Percentiles rank a stretch among this genome's conserved stretches.
phyloP scores from a whole-genome alignment of 169 alveolate species.

The Babesia microti region DNA sequence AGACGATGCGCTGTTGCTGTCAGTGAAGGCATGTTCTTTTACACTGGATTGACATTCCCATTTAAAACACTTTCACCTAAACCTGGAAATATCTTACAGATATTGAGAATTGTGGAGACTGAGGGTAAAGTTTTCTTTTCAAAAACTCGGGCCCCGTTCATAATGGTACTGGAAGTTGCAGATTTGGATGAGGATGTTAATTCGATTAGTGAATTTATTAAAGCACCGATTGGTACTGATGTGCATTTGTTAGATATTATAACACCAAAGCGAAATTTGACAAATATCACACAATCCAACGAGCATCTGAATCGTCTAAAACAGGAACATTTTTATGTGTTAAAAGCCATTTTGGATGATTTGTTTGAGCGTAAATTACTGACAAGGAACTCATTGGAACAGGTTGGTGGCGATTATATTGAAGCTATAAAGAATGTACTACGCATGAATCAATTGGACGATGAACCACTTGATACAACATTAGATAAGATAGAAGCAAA shows the following conservation, averaged over 20 bases:
- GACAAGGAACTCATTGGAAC: conserved; percentile 39
- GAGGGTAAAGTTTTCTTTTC: conserved; percentile 71
- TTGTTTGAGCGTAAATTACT: conserved; percentile 20
- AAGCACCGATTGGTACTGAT: too few relatives aligned
- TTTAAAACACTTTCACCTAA: conserved; percentile 27
- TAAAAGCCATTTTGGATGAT: conserved; percentile 39
- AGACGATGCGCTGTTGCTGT: conserved; percentile 69
- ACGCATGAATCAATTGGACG: too few relatives aligned
- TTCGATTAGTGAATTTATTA: too few relatives aligned
- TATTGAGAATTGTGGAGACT: conserved; percentile 58
- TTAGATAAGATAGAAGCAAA: too few relatives aligned
- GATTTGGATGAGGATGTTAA: conserved; percentile 72
- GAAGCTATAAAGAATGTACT: too few relatives aligned
- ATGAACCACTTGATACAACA: too few relatives aligned
- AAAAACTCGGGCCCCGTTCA: conserved; percentile 74
- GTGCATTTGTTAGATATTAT: too few relatives aligned
- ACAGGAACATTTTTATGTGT: conserved; percentile 35
- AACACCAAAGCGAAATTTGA: too few relatives aligned
- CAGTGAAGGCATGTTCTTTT: conserved; percentile 52
- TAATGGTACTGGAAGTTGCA: conserved; percentile 72
- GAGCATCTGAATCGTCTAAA: too few relatives aligned
- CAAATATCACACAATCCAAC: too few relatives aligned
- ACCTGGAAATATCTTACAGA: conserved; percentile 44
- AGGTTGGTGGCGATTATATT: conserved; percentile 1
- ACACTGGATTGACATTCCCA: conserved; percentile 70